A percentile compares a stretch with the other conserved stretches of the same genome.
These are phyloP conservation scores for Leccinum barrowsii DNA, from an alignment of 768 basidiomycete species.

Conservation along the genomic window DNA sequence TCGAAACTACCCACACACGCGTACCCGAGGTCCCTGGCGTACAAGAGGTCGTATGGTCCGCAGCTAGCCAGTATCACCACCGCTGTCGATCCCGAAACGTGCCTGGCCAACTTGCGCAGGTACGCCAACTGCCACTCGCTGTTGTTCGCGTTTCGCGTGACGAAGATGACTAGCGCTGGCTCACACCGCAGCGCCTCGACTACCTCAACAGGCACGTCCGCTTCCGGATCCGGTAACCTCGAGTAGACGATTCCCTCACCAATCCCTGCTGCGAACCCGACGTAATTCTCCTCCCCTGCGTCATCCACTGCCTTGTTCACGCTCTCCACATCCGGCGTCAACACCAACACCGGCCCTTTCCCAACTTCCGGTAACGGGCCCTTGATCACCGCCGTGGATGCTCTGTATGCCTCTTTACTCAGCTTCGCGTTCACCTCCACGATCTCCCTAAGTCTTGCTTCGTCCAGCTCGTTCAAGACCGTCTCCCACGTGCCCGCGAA, in stretches of 20 bases:
- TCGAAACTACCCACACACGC: slow-evolving; percentile 56
- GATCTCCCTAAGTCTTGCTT: slow-evolving; percentile 24
- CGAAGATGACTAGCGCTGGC: slow-evolving; percentile 39
- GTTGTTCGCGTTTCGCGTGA: slow-evolving; percentile 54
- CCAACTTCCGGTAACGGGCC: slow-evolving; percentile 36
- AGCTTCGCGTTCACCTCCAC: slow-evolving; percentile 40
- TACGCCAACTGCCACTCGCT: slow-evolving; percentile 50
- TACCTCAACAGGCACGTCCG: slow-evolving; percentile 3
- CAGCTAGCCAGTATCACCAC: slow-evolving; percentile 57
- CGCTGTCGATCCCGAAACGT: slow-evolving; percentile 20
- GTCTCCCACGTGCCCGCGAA: slow-evolving; percentile 49
- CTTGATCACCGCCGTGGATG: slow-evolving; percentile 45
- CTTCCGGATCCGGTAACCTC: slow-evolving; percentile 3
- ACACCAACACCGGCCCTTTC: slow-evolving; percentile 36
- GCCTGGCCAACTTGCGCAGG: slow-evolving; percentile 29
- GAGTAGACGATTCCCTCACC: slow-evolving; percentile 41
- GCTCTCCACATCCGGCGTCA: slow-evolving; percentile 57
- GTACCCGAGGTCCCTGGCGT: slow-evolving; percentile 21
- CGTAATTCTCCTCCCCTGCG: slow-evolving; percentile 51
- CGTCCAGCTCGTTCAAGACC: slow-evolving; percentile 29
- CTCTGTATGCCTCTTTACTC: slow-evolving; percentile 45
- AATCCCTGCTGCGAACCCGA: slow-evolving; percentile 44
- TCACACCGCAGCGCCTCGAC: not conserved
- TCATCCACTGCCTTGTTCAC: slow-evolving; percentile 64
- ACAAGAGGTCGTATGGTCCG: slow-evolving; percentile 60